Base-by-base conservation (phyloP, 352 stramenopile species). In the Phytophthora lateralis region DNA sequence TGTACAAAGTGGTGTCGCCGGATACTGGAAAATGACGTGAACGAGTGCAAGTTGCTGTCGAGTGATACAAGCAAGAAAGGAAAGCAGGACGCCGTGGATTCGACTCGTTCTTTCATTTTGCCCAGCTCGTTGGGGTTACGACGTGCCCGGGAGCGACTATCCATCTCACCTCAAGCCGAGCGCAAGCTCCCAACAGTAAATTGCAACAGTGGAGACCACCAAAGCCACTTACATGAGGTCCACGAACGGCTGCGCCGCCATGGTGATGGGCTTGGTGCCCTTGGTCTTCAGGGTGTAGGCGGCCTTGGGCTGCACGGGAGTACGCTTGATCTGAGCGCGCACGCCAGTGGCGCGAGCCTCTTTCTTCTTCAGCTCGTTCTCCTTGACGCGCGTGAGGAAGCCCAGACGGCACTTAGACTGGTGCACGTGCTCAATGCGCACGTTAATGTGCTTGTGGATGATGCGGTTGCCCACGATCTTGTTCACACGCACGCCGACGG, bases 381-480 rank as follows among this genome's bases (percentile, higher is more conserved):
- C 82, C 85, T 99, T 98, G 66, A 99, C 97, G 68, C 98, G 94
- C 60, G 89, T 85, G 62, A 99, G 91, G 80, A 99, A 98, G 75
- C 99, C 96, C 72, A 98, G 95, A 71, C 97, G 97, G 89, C 96
- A 99, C 88, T 98, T 99, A 65, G 97, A 99, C 66, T 96, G 91
- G 67, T 97, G 89, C 66, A 99, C 96, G 88, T 99, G 98, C 87
- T 99, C 97, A 74, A 99, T 97, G 69, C 97, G 95, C 54, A 99
- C 96, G 90, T 99, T 98, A 76, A 99, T 99, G 84, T 98, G 90
- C 97, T 99, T 99, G 76, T 99, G 96, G 76, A 99, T 97, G 76
- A 99, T 98, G 78, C 97, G 91, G 81, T 98, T 96, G 76, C 91
- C 89, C 66, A 98, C 93, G 50, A 98, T 82, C 88, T 99, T 99